These are phyloP conservation scores for Eucalyptus curtisii DNA, from an alignment of 345 rosid genomes.

Conservation along the genomic window DNA sequence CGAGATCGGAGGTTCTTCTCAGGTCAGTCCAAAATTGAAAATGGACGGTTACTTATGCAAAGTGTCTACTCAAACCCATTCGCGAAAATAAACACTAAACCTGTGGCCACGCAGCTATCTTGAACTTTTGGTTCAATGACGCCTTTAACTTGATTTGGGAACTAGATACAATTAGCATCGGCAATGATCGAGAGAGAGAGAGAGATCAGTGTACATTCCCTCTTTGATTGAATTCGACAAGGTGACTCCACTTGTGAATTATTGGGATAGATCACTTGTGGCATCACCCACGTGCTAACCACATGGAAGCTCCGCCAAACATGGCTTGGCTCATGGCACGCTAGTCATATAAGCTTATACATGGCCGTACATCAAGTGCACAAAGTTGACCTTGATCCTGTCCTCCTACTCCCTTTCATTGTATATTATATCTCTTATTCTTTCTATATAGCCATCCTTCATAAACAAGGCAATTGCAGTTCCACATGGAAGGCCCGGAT, in stretches of 20 bases:
- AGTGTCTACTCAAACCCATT: background rate
- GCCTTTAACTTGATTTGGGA: background rate
- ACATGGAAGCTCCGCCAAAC: conserved; percentile 26
- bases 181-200: background rate
- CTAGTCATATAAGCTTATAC: background rate
- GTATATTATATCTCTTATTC: too few relatives aligned
- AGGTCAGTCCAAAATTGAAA: background rate
- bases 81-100: background rate
- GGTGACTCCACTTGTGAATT: background rate
- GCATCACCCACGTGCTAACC: conserved; percentile 42
- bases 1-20: background rate
- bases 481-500: background rate
- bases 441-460: background rate
- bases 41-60: background rate
- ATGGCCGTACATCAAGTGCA: background rate
- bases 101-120: background rate
- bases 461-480: background rate
- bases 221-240: background rate
- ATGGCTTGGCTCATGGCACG: conserved; percentile 20
- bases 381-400: conserved; percentile 5
- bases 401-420: background rate
- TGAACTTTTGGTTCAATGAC: background rate
- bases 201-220: background rate
- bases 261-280: background rate
- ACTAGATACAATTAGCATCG: background rate